phyloP scores from a whole-genome alignment of 2,329 filamentous ascomycete genomes.

The Beauveria sp. region DNA sequence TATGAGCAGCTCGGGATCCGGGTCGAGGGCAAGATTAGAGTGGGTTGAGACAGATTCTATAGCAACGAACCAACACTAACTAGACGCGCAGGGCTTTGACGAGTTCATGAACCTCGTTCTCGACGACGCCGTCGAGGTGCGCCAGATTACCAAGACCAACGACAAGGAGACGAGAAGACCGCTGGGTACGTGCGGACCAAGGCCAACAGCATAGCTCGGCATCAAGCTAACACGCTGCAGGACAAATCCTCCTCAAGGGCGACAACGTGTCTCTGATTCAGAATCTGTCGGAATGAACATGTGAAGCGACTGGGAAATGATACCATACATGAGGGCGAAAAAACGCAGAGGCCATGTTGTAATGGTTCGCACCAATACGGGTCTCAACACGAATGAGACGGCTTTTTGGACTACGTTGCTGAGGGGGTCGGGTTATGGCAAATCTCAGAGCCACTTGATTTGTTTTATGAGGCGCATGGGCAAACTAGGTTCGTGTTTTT shows the following conservation, averaged over 20 bases:
- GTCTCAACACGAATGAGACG: not conserved
- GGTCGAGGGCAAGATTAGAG: constrained; percentile 94
- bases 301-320: constrained; percentile 40
- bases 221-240: constrained; percentile 32
- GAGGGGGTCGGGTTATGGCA: not conserved
- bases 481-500: constrained; percentile 3
- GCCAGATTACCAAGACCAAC: constrained; percentile 72
- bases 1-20: constrained; percentile 92
- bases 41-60: constrained; percentile 36
- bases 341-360: not conserved
- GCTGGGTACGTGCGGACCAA: constrained; percentile 52
- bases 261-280: constrained; percentile 84
- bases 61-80: constrained; percentile 56
- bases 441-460: not conserved
- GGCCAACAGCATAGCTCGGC: not conserved
- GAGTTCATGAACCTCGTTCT: constrained; percentile 99
- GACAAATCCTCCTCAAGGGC: constrained; percentile 79
- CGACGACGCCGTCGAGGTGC: constrained; percentile 91
- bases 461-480: constrained; percentile 8
- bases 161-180: constrained; percentile 67
- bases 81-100: constrained; percentile 74
- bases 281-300: constrained; percentile 29
- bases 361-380: not conserved
- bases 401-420: constrained; percentile 5
- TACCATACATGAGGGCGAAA: not conserved